Base-by-base conservation (phyloP, 176 grass and related monocot species). In the Ensete ventricosum region DNA sequence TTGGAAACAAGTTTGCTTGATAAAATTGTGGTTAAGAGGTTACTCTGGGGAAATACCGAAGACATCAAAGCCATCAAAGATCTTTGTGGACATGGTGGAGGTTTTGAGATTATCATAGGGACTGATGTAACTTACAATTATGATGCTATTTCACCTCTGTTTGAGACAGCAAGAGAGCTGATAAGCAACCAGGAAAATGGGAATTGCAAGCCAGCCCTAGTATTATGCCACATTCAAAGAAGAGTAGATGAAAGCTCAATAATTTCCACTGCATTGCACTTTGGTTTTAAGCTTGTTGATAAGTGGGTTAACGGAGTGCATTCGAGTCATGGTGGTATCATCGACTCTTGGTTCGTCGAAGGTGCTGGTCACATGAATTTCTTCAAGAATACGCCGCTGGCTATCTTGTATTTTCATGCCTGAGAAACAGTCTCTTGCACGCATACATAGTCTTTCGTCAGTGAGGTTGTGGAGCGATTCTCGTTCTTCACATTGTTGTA, bases 161-260 rank as follows among this genome's bases (percentile, higher is more conserved):
- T 98, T 82, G 75, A 74, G 72, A 93, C 90, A 59, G 88, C 94
- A 0, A 93, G 86, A 80, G 84, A 83, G 63, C 55, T 97, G 66
- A 87, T 97, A 69, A 85, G 72, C 54, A 75, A 78, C 21, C 55
- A 19, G 78, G 69, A 54, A 10, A 80, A 66, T 55, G 69, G 54
- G 19, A 53, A 77, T 58, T 52, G 77, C 55, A 34, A 50, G 58
- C 63, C 86, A 23, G 73, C 78, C 21, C 74, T 98, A 22, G 85
- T 98, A 83, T 83, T 98, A 52, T 93, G 94, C 79, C 89, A 93
- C 83, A 98, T 90, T 77, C 85, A 91, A 74, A 84, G 94, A 19
- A 82, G 90, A 71, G 85, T 87, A 11, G 78, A 98, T 9, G 87
- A 91, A 73, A 80, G 73, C 11, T 93, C 87, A 14, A 90, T 97